Evolutionary conservation across 2,329 filamentous ascomycete genomes (phyloP).

Genomic region (Blumeria hordei): DNA sequence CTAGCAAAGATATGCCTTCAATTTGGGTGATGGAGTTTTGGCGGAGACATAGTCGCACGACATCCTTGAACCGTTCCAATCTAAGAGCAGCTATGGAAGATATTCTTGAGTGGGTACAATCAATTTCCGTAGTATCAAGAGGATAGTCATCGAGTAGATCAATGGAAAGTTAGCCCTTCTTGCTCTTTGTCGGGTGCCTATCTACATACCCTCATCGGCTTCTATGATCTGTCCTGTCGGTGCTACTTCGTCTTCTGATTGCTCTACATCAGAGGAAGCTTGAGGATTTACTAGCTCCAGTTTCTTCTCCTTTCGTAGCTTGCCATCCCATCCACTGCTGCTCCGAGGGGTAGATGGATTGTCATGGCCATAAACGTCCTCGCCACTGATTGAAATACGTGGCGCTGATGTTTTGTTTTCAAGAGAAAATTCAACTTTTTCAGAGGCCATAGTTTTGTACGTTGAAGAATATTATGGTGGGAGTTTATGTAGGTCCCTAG

Average conservation of each 20-base stretch:
- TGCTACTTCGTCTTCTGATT: slow-evolving; percentile 50
- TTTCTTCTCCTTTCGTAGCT: slow-evolving; percentile 49
- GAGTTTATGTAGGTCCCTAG: too few relatives aligned
- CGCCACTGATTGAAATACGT: slow-evolving; percentile 10
- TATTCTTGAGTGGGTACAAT: slow-evolving; percentile 72
- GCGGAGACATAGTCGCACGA: slow-evolving; percentile 62
- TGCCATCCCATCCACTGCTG: slow-evolving; percentile 62
- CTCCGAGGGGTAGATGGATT: slow-evolving; percentile 17
- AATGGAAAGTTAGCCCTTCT: slow-evolving; percentile 11
- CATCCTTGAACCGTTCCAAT: slow-evolving; percentile 62
- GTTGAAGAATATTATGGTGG: too few relatives aligned
- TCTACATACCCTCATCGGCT: slow-evolving; percentile 48
- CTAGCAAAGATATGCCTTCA: slow-evolving; percentile 44
- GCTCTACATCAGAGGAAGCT: slow-evolving; percentile 62
- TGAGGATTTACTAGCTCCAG: slow-evolving; percentile 52
- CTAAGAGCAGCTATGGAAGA: slow-evolving; percentile 50
- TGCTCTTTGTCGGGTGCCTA: neutral
- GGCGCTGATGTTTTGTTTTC: neutral
- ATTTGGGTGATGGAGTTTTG: slow-evolving; percentile 75
- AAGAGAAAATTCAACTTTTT: neutral
- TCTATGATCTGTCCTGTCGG: slow-evolving; percentile 50
- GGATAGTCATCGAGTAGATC: slow-evolving; percentile 37
- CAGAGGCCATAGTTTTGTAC: too few relatives aligned
- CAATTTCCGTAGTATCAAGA: slow-evolving; percentile 48
- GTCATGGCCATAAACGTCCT: slow-evolving; percentile 10